Evolutionary conservation across 2,329 filamentous ascomycete species (phyloP), one percentile per base, ranked within the genome.

Genomic region (Neopestalotiopsis sp.): DNA sequence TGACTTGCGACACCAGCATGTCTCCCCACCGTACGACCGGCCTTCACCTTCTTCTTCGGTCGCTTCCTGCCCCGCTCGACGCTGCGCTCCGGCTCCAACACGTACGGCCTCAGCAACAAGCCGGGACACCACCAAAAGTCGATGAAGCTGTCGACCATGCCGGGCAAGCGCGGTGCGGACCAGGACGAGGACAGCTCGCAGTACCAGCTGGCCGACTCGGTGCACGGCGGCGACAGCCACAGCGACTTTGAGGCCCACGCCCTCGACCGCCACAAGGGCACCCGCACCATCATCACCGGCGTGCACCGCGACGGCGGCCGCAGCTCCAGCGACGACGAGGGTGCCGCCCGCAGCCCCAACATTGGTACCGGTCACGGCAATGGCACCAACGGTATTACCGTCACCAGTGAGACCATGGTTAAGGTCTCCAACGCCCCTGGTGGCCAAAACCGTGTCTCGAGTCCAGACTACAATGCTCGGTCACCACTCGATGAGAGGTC

Each of bases 401-500:
- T 67, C 57, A 42, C 56, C 13, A 67, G 58, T 40, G 58, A 61
- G 65, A 67, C 65, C 34, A 62, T 58, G 49, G 64, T 66, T 2
- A 49, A 24, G 9, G 64, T 66, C 4, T 40, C 53, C 38, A 45
- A 59, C 57, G 57, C 24, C 17, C 57, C 24, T 12, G 32, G 20
- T 32, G 12, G 61, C 61, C 5, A 40, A 12, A 63, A 34, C 14
- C 32, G 38, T 7, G 38, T 63, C 28, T 30, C n/a, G 9, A 63
- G n/a, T 24, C 62, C 62, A 14, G 59, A 62, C n/a, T 34, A 62
- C 59, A 24, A 5, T 13, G 9, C 5, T 9, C 12, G 62, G n/a
- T 24, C 20, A 20, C 20, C 20, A 17, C 62, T 65, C 30, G 62
- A 65, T 49, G 62, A 65, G 13, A 65, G 40, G 42, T 65, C 62